Conservation (phyloP, 2,329 filamentous ascomycete species). For the Fusarium humuli region DNA sequence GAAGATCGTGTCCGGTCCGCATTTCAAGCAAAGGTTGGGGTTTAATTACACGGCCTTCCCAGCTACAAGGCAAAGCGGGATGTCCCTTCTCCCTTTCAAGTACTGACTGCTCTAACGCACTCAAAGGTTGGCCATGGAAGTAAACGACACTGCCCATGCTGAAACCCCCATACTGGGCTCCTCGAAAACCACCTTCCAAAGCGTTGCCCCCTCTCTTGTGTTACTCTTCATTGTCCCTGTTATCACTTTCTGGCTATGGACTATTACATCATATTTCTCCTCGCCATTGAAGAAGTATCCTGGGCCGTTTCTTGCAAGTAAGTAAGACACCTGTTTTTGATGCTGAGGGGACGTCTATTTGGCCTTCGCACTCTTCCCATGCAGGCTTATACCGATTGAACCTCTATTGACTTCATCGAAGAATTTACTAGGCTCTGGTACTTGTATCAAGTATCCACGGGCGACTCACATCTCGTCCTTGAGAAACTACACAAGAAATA, state of each 20-base stretch:
- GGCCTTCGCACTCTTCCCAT: accelerated
- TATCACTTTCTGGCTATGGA: conserved; percentile 21
- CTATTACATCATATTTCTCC: conserved; percentile 14
- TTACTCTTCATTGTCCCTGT: conserved; percentile 15
- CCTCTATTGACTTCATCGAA: neutral
- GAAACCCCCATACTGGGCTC: neutral
- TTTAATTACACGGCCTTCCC: neutral
- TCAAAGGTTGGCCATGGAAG: neutral
- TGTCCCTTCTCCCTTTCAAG: neutral
- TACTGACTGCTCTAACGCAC: neutral
- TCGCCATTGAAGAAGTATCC: conserved; percentile 49
- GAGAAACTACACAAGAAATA: conserved; percentile 53
- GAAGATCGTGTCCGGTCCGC: too few relatives aligned
- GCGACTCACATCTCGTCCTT: conserved; percentile 47
- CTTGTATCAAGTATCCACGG: conserved; percentile 46
- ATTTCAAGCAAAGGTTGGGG: neutral
- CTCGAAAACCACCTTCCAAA: neutral
- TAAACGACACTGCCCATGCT: neutral
- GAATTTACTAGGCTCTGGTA: conserved; percentile 54
- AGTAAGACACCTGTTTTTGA: neutral
- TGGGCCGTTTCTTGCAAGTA: conserved; percentile 50
- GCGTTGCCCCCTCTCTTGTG: neutral
- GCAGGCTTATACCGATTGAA: neutral
- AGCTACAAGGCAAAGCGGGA: neutral
- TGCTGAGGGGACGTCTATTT: neutral